Percentiles rank a stretch among this genome's conserved stretches.
phyloP scores from a whole-genome alignment of 148 eudicot genomes.

The Cornus controversa region DNA sequence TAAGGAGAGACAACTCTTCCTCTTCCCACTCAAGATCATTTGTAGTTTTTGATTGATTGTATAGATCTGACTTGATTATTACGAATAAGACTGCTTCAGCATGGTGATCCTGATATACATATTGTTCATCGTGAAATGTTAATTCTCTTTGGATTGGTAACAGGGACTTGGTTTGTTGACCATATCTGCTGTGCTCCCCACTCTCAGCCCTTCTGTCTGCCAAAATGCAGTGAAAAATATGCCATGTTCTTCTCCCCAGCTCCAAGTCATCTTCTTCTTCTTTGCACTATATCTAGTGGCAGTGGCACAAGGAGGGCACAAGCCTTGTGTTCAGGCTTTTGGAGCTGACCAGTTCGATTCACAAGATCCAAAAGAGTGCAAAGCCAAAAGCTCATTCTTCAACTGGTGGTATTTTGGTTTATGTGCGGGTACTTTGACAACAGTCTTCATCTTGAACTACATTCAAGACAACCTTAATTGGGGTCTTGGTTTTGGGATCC shows the following conservation, averaged over 20 bases:
- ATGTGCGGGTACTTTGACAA: conserved; percentile 33
- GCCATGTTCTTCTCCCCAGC: conserved; percentile 27
- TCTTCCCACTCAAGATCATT: too few relatives aligned
- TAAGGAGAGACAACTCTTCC: too few relatives aligned
- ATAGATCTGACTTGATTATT: neutral
- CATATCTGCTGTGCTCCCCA: neutral
- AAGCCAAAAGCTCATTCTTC: conserved; percentile 87
- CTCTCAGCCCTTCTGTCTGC: neutral
- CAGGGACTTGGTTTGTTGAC: neutral
- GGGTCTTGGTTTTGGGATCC: conserved; percentile 93
- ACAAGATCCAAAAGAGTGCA: conserved; percentile 54
- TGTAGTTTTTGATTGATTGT: neutral
- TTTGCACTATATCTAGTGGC: conserved; percentile 65
- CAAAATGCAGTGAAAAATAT: neutral
- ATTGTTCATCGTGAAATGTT: neutral
- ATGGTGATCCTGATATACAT: neutral
- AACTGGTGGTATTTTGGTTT: conserved; percentile 81
- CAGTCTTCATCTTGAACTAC: conserved; percentile 46
- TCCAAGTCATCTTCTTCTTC: conserved; percentile 48
- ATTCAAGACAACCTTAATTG: conserved; percentile 79
- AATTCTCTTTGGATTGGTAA: neutral
- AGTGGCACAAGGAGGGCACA: conserved; percentile 72
- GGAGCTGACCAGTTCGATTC: conserved; percentile 95
- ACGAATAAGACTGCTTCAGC: neutral
- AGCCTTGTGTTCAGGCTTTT: conserved; percentile 86